These are phyloP conservation scores for Phytophthora melonis DNA, from an alignment of 352 stramenopile genomes.

Conservation along the genomic window DNA sequence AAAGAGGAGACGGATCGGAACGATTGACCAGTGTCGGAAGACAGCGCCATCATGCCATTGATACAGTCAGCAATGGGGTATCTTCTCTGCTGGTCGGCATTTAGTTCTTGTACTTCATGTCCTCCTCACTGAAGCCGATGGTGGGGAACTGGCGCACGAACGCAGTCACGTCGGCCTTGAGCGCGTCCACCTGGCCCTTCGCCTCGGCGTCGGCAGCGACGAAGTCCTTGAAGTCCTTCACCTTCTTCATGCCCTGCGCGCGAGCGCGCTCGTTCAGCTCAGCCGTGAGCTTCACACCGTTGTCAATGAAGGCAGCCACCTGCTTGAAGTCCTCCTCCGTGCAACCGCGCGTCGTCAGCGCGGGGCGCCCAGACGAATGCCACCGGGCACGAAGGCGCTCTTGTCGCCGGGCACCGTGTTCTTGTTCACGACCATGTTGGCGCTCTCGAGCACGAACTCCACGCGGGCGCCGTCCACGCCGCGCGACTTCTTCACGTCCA, in stretches of 20 bases:
- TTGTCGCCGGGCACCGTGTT: conserved; percentile 98
- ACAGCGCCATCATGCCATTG: conserved; percentile 24
- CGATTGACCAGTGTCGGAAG: conserved; percentile 11
- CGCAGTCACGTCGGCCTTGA: conserved; percentile 91
- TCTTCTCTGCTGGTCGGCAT: conserved; percentile 18
- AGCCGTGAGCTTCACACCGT: conserved; percentile 93
- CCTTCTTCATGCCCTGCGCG: conserved; percentile 96
- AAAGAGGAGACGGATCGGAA: conserved; percentile 21
- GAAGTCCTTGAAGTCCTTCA: conserved; percentile 90
- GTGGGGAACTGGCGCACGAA: conserved; percentile 97
- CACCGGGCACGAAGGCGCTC: conserved; percentile 96
- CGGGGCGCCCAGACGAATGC: conserved; percentile 97
- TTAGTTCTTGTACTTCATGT: conserved; percentile 92
- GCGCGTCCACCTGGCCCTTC: conserved; percentile 67
- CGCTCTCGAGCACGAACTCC: conserved; percentile 96
- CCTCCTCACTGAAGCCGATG: conserved; percentile 95
- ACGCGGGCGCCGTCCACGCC: conserved; percentile 96
- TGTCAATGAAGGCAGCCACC: conserved; percentile 97
- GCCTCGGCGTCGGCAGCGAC: conserved; percentile 67
- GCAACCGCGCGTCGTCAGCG: conserved; percentile 96
- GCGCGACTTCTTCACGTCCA: conserved; percentile 96
- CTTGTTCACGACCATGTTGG: conserved; percentile 99
- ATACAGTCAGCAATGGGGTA: conserved; percentile 9
- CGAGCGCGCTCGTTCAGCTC: conserved; percentile 91
- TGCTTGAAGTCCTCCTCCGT: conserved; percentile 96